Evolutionary conservation across 495 filamentous ascomycete genomes (phyloP).

Genomic region (Penicillium cosmopolitanum): DNA sequence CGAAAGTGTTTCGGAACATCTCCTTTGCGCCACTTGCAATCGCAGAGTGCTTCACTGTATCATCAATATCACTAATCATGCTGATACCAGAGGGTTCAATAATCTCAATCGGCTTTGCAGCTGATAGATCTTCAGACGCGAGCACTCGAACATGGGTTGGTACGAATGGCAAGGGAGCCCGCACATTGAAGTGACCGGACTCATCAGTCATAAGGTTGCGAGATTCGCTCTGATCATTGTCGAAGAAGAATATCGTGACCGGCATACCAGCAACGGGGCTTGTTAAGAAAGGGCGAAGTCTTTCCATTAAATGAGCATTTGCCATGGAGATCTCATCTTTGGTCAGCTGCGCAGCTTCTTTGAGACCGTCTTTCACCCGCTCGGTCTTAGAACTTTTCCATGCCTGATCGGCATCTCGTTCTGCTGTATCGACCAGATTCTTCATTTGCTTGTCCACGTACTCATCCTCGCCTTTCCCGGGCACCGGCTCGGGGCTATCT

Average conservation of each 20-base stretch:
- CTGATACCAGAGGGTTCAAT: constrained; percentile 84
- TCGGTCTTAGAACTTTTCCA: constrained; percentile 44
- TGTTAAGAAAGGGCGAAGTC: constrained; percentile 86
- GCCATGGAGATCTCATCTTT: constrained; percentile 74
- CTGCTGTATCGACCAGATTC: constrained; percentile 69
- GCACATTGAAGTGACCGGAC: constrained; percentile 79
- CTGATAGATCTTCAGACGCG: constrained; percentile 83
- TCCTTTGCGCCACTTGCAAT: constrained; percentile 85
- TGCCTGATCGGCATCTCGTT: constrained; percentile 71
- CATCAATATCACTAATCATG: constrained; percentile 96
- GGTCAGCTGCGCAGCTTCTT: constrained; percentile 60
- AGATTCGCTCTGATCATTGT: constrained; percentile 74
- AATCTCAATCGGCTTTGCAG: constrained; percentile 71
- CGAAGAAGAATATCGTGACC: constrained; percentile 93
- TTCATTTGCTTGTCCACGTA: constrained; percentile 72
- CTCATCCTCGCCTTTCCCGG: constrained; percentile 53
- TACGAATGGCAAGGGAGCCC: constrained; percentile 82
- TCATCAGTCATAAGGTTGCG: constrained; percentile 80
- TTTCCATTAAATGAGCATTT: constrained; percentile 83
- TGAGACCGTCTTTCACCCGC: constrained; percentile 31
- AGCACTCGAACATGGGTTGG: constrained; percentile 87
- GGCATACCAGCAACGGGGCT: constrained; percentile 72
- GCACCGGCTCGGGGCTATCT: constrained; percentile 26
- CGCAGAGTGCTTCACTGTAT: constrained; percentile 95
- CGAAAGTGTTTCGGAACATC: constrained; percentile 94